These are phyloP conservation scores for Aurifilum marmelostoma DNA, from an alignment of 2,329 filamentous ascomycete genomes.

Conservation along the genomic window DNA sequence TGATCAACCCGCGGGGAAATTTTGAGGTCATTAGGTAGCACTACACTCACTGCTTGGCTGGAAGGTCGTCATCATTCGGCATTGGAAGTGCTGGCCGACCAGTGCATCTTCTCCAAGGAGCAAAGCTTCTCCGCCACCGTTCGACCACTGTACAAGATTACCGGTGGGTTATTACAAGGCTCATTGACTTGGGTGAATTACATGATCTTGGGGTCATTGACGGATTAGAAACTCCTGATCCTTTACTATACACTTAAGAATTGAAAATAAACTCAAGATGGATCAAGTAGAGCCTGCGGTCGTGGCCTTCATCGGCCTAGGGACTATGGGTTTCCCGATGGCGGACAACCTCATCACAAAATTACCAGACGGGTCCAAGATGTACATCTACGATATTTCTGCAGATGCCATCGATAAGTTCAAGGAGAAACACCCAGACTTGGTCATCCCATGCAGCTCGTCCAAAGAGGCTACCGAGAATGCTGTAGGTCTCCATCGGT, in stretches of 20 bases:
- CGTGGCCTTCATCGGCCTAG: constrained; percentile 57
- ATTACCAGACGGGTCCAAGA: constrained; percentile 60
- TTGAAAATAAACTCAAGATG: constrained; percentile 4
- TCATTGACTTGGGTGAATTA: background rate
- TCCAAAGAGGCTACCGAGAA: constrained; percentile 65
- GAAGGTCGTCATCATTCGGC: constrained; percentile 16
- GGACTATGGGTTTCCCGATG: constrained; percentile 62
- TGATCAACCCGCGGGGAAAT: background rate
- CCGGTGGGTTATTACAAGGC: too few species aligned
- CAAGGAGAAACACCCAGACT: constrained; percentile 48
- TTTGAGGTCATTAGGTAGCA: background rate
- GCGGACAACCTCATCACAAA: constrained; percentile 68
- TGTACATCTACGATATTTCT: constrained; percentile 67
- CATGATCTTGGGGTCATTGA: background rate
- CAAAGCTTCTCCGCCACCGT: background rate
- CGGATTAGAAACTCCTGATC: background rate
- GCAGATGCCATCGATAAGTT: constrained; percentile 57
- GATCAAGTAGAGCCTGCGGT: background rate
- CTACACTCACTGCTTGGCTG: background rate
- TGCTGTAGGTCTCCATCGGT: constrained; percentile 54
- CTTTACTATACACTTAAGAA: background rate
- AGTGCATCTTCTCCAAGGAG: background rate
- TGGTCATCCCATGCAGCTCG: constrained; percentile 50
- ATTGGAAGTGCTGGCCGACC: constrained; percentile 22
- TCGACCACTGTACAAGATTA: background rate